Conservation (phyloP, 2,329 filamentous ascomycete species). For the Apiospora hydei region DNA sequence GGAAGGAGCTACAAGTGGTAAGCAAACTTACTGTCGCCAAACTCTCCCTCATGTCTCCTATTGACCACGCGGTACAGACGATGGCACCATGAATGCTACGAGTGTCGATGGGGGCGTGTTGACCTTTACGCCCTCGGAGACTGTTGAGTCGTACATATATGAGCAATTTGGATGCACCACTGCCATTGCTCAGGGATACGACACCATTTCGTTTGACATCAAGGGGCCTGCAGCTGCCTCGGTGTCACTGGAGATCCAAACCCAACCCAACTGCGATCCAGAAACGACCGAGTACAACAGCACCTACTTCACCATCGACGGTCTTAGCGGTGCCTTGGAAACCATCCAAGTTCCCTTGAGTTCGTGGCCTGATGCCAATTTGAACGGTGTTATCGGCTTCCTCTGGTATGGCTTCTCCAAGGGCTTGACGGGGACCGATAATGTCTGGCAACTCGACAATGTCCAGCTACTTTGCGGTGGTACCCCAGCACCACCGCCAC, state of each 20-base stretch:
- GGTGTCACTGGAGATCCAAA: slow-evolving; percentile 41
- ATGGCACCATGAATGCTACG: slow-evolving; percentile 38
- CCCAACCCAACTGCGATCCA: slow-evolving; percentile 32
- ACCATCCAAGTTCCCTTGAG: slow-evolving; percentile 58
- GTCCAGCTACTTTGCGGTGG: slow-evolving; percentile 9
- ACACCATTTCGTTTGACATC: slow-evolving; percentile 38
- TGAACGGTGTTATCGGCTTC: slow-evolving; percentile 54
- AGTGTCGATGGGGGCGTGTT: slow-evolving; percentile 32
- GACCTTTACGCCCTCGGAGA: slow-evolving; percentile 37
- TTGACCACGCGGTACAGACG: slow-evolving; percentile 31
- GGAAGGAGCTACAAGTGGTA: slow-evolving; percentile 38
- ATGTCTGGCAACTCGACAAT: slow-evolving; percentile 49
- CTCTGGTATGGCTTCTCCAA: slow-evolving; percentile 45
- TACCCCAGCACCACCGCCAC: not conserved
- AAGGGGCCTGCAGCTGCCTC: slow-evolving; percentile 41
- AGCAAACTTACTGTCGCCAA: slow-evolving; percentile 24
- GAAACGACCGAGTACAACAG: slow-evolving; percentile 42
- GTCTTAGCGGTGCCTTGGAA: slow-evolving; percentile 56
- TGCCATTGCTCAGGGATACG: slow-evolving; percentile 31
- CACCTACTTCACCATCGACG: slow-evolving; percentile 51
- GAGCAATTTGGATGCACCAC: slow-evolving; percentile 40
- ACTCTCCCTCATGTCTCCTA: not conserved
- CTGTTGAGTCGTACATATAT: slow-evolving; percentile 38
- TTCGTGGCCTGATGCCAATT: slow-evolving; percentile 57
- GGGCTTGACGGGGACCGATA: slow-evolving; percentile 37